A percentile compares a stretch with the other conserved stretches of the same genome.
Evolutionary conservation across 768 basidiomycete genomes (phyloP).

Genomic region (Naematelia encephala): DNA sequence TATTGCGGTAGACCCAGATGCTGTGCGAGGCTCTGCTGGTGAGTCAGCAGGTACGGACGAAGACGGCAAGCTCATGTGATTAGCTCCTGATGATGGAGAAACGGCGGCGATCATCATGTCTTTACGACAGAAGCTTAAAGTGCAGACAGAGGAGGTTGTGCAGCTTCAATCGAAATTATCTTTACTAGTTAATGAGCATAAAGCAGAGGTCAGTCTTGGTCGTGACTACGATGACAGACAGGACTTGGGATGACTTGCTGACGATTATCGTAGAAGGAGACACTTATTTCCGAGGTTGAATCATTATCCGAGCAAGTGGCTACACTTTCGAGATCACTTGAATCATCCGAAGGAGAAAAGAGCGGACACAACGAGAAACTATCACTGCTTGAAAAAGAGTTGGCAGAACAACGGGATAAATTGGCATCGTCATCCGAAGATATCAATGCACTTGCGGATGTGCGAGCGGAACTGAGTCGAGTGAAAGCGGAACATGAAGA

Average conservation of each 20-base stretch:
- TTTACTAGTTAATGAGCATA: slow-evolving; percentile 43
- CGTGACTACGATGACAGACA: not conserved
- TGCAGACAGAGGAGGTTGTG: slow-evolving; percentile 61
- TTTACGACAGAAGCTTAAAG: slow-evolving; percentile 74
- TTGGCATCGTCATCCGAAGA: not conserved
- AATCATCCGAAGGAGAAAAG: slow-evolving; percentile 16
- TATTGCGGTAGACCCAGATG: slow-evolving; percentile 53
- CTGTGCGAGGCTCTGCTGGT: slow-evolving; percentile 44
- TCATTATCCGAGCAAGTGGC: slow-evolving; percentile 44
- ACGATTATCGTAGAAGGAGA: slow-evolving; percentile 30
- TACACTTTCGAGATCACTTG: slow-evolving; percentile 27
- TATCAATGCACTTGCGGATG: not conserved
- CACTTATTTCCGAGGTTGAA: slow-evolving; percentile 40
- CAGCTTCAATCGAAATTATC: slow-evolving; percentile 49
- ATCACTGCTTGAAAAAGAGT: not conserved
- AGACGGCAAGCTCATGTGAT: not conserved
- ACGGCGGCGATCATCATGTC: slow-evolving; percentile 76
- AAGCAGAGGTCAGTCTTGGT: slow-evolving; percentile 40
- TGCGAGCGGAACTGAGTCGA: slow-evolving; percentile 1
- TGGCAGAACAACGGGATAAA: not conserved
- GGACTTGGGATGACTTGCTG: not conserved
- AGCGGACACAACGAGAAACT: not conserved
- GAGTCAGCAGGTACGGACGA: slow-evolving; percentile 9
- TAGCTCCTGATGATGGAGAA: slow-evolving; percentile 60
- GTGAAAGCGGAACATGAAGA: slow-evolving; percentile 1